Percentiles rank a stretch among this genome's conserved stretches.
These are phyloP conservation scores for Paraurostyla sp. DNA, from an alignment of 73 alveolate genomes.

Conservation along the genomic window DNA sequence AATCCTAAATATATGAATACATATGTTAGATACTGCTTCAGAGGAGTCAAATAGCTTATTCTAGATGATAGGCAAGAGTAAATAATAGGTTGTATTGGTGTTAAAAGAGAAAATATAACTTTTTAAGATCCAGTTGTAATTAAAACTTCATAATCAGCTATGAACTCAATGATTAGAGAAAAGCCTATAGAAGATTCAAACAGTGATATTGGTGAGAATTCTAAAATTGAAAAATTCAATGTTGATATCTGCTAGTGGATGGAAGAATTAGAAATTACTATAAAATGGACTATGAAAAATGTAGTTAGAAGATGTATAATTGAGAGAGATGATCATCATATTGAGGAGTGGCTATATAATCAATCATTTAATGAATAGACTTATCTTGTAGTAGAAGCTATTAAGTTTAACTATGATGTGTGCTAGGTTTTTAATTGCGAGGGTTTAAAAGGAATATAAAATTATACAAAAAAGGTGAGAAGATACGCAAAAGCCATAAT, in stretches of 20 bases:
- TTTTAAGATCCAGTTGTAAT: slow-evolving; percentile 9
- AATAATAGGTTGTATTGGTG: slow-evolving; percentile 52
- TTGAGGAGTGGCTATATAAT: slow-evolving; percentile 65
- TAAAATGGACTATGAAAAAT: slow-evolving; percentile 51
- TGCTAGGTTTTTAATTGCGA: not conserved
- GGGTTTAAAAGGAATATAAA: slow-evolving; percentile 12
- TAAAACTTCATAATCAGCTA: not conserved
- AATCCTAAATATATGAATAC: slow-evolving; percentile 36
- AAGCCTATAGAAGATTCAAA: not conserved
- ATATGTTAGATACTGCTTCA: slow-evolving; percentile 52
- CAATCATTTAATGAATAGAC: slow-evolving; percentile 46
- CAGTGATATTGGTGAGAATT: not conserved
- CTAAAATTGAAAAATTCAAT: not conserved
- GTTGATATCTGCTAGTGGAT: slow-evolving; percentile 48
- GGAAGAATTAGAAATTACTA: slow-evolving; percentile 24
- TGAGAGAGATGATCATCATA: not conserved
- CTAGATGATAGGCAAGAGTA: not conserved
- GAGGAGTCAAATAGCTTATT: slow-evolving; percentile 38
- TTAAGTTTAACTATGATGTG: slow-evolving; percentile 35
- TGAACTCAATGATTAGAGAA: not conserved
- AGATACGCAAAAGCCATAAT: slow-evolving; percentile 39
- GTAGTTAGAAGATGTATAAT: slow-evolving; percentile 23
- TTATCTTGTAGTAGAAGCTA: slow-evolving; percentile 23
- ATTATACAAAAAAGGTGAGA: not conserved
- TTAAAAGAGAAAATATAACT: slow-evolving; percentile 17